Evolutionary conservation across 805 yeast genomes (phyloP).

Genomic region (Candida wancherniae): DNA sequence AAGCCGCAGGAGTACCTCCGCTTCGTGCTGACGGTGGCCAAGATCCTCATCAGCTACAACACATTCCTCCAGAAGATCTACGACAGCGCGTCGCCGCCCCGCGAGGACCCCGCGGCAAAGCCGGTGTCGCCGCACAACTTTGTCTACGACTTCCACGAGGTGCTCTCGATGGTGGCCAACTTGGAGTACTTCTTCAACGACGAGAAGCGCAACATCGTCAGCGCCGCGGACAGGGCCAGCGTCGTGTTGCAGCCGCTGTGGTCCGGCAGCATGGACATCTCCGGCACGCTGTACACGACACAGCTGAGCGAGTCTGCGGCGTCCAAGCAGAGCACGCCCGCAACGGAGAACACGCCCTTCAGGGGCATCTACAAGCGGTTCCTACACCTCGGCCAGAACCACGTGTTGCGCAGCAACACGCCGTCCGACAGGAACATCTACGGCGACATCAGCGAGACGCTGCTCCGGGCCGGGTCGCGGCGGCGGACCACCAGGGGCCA

Average conservation of each 20-base stretch:
- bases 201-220: neutral
- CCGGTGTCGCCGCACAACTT: slow-evolving; percentile 1
- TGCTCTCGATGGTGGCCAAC: slow-evolving; percentile 14
- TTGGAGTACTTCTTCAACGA: slow-evolving; percentile 15
- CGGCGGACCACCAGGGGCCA: too few relatives aligned
- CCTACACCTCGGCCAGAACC: neutral
- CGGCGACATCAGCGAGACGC: slow-evolving; percentile 25
- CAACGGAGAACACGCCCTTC: neutral
- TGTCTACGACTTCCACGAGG: slow-evolving; percentile 17
- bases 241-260: too few relatives aligned
- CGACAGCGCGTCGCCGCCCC: neutral
- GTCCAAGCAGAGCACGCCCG: too few relatives aligned
- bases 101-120: neutral
- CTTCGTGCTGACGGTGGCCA: slow-evolving; percentile 34
- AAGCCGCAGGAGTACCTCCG: slow-evolving; percentile 33
- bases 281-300: too few relatives aligned
- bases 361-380: neutral
- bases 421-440: slow-evolving; percentile 14
- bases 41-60: slow-evolving; percentile 33
- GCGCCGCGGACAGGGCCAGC: too few relatives aligned
- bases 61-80: slow-evolving; percentile 16
- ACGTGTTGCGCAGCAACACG: slow-evolving; percentile 1
- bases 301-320: too few relatives aligned
- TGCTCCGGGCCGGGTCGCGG: too few relatives aligned
- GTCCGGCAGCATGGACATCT: too few relatives aligned